Evolutionary conservation across 495 filamentous ascomycete genomes (phyloP).

Genomic region (Penicilliopsis zonata): DNA sequence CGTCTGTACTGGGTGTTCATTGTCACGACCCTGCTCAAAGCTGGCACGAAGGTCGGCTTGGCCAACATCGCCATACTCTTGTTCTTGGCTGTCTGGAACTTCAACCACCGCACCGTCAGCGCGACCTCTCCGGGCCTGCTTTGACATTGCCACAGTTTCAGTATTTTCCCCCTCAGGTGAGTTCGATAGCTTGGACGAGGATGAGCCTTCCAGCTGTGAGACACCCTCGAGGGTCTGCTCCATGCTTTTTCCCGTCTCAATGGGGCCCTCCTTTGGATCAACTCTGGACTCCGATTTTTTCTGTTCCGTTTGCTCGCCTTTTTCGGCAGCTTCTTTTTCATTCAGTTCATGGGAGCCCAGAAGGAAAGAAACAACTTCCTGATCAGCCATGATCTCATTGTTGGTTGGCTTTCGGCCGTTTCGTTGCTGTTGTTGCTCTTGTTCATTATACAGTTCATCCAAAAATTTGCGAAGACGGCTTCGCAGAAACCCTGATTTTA

Average conservation of each 20-base stretch:
- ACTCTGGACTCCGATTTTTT: too few relatives aligned
- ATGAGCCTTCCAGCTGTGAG: background rate
- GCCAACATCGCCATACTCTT: background rate
- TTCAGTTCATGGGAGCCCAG: constrained; percentile 9
- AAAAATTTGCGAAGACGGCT: constrained; percentile 39
- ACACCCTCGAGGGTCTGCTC: constrained; percentile 2
- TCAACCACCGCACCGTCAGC: constrained; percentile 10
- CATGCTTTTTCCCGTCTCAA: constrained; percentile 1
- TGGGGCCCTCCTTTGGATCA: too few relatives aligned
- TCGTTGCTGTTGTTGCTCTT: constrained; percentile 18
- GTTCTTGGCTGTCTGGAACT: constrained; percentile 25
- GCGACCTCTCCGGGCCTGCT: background rate
- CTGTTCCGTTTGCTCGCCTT: background rate
- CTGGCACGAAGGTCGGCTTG: background rate
- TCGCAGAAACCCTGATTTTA: constrained; percentile 41
- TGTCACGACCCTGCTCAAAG: background rate
- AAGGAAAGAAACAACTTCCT: constrained; percentile 22
- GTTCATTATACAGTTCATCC: constrained; percentile 33
- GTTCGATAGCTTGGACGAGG: too few relatives aligned
- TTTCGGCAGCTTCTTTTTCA: background rate
- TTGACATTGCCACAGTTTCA: too few relatives aligned
- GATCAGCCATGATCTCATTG: constrained; percentile 17
- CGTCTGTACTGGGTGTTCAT: background rate
- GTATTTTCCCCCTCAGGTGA: too few relatives aligned
- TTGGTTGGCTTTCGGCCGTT: constrained; percentile 5